Conservation (phyloP, 2,329 filamentous ascomycete species). For the Phyllosticta paracitricarpa region DNA sequence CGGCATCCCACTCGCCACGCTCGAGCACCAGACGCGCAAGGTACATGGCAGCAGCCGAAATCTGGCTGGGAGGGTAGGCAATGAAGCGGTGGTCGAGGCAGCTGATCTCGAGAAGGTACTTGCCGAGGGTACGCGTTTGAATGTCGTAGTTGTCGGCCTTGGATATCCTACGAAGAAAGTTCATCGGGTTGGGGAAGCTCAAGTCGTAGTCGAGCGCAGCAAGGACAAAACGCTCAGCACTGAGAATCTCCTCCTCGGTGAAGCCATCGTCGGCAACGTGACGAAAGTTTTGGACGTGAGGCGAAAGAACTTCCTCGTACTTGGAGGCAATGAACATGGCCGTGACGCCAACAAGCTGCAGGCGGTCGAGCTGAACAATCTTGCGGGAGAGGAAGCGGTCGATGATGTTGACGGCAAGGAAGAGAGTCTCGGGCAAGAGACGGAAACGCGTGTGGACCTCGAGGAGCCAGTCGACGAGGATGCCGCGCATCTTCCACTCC, state of each 20-base stretch:
- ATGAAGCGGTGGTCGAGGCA: slow-evolving; percentile 93
- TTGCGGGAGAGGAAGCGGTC: slow-evolving; percentile 95
- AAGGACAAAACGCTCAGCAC: slow-evolving; percentile 92
- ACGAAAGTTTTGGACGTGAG: slow-evolving; percentile 93
- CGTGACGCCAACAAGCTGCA: slow-evolving; percentile 93
- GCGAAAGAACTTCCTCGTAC: slow-evolving; percentile 95
- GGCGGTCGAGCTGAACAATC: slow-evolving; percentile 88
- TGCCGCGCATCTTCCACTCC: slow-evolving; percentile 97
- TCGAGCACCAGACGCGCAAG: slow-evolving; percentile 82
- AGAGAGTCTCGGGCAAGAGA: slow-evolving; percentile 88
- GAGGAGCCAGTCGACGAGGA: slow-evolving; percentile 95
- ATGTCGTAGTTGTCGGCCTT: slow-evolving; percentile 99
- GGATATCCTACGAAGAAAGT: slow-evolving; percentile 95
- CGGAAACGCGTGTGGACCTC: slow-evolving; percentile 97
- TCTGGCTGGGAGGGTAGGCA: slow-evolving; percentile 75
- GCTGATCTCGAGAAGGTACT: slow-evolving; percentile 96
- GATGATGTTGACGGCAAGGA: slow-evolving; percentile 95
- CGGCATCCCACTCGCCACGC: slow-evolving; percentile 84
- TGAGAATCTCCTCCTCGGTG: slow-evolving; percentile 86
- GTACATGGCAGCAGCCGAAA: slow-evolving; percentile 92
- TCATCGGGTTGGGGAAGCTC: slow-evolving; percentile 99
- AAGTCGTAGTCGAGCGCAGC: slow-evolving; percentile 89
- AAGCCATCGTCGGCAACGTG: slow-evolving; percentile 97
- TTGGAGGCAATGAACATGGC: slow-evolving; percentile 99
- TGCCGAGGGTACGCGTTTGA: slow-evolving; percentile 90